A percentile compares a stretch with the other conserved stretches of the same genome.
Conservation (phyloP, 1,139 yeast genomes). For the Hemisphaericaspora subhashii region DNA sequence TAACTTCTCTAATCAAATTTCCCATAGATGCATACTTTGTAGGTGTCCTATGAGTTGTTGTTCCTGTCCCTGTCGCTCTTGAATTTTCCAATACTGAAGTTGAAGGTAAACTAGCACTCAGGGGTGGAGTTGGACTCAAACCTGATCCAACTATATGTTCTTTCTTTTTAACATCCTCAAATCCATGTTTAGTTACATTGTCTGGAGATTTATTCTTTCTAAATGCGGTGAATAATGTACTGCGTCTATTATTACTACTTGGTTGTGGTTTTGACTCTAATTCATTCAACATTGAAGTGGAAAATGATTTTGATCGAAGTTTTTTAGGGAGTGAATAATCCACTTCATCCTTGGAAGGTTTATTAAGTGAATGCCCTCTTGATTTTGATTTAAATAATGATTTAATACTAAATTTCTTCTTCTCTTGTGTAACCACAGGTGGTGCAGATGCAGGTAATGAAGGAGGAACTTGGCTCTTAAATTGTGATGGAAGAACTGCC, state of each 20-base stretch:
- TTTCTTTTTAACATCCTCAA: neutral
- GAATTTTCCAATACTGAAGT: neutral
- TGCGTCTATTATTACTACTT: too few relatives aligned
- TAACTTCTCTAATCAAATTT: constrained; percentile 37
- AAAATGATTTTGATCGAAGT: constrained; percentile 26
- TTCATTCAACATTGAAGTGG: constrained; percentile 22
- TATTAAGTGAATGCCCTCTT: constrained; percentile 26
- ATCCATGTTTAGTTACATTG: constrained; percentile 15
- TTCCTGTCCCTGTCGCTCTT: too few relatives aligned
- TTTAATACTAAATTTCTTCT: constrained; percentile 43
- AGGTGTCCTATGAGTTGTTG: too few relatives aligned
- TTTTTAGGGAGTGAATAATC: constrained; percentile 16
- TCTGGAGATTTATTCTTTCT: constrained; percentile 26
- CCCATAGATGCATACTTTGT: constrained; percentile 7
- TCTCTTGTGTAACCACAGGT: constrained; percentile 14
- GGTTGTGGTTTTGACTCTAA: too few relatives aligned
- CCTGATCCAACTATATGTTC: constrained; percentile 10
- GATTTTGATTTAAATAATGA: constrained; percentile 40
- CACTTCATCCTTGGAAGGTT: constrained; percentile 11
- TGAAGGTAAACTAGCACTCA: constrained; percentile 6
- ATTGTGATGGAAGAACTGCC: too few relatives aligned
- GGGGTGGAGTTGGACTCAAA: constrained; percentile 12
- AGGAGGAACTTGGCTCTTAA: too few relatives aligned
- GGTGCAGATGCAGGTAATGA: constrained; percentile 6
- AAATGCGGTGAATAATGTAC: constrained; percentile 22